Conservation (phyloP, 495 filamentous ascomycete species). For the Hypoxylon crocopeplum region DNA sequence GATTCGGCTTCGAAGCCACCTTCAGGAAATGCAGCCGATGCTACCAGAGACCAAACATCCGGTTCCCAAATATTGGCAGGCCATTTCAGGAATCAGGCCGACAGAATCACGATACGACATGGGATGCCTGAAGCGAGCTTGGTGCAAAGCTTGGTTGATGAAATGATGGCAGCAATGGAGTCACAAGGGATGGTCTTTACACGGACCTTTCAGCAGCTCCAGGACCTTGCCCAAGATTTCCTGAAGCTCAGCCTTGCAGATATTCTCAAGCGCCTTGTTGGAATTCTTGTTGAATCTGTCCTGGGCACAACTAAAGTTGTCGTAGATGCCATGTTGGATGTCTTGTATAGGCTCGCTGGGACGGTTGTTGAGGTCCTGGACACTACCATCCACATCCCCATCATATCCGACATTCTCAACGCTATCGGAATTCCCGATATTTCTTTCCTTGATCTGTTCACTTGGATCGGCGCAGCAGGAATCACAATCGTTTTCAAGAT, state of each 20-base stretch:
- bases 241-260: not conserved
- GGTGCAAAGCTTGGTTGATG: not conserved
- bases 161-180: not conserved
- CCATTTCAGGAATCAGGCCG: not conserved
- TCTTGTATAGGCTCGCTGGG: not conserved
- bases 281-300: not conserved
- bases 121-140: not conserved
- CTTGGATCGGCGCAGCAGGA: slow-evolving; percentile 6
- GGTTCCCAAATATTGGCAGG: not conserved
- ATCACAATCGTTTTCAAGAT: slow-evolving; percentile 15
- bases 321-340: slow-evolving; percentile 3
- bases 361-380: slow-evolving; percentile 8
- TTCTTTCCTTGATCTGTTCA: slow-evolving; percentile 17
- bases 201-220: not conserved
- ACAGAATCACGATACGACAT: not conserved
- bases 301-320: too few relatives aligned
- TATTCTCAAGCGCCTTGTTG: not conserved
- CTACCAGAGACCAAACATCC: not conserved
- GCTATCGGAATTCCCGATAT: slow-evolving; percentile 9
- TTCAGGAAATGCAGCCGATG: not conserved
- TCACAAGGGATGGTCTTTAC: not conserved
- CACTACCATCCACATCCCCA: slow-evolving; percentile 13
- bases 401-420: slow-evolving; percentile 16
- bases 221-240: not conserved
- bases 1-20: not conserved